Evolutionary conservation across 768 basidiomycete species (phyloP).

Genomic region (Lenzites betulinus): DNA sequence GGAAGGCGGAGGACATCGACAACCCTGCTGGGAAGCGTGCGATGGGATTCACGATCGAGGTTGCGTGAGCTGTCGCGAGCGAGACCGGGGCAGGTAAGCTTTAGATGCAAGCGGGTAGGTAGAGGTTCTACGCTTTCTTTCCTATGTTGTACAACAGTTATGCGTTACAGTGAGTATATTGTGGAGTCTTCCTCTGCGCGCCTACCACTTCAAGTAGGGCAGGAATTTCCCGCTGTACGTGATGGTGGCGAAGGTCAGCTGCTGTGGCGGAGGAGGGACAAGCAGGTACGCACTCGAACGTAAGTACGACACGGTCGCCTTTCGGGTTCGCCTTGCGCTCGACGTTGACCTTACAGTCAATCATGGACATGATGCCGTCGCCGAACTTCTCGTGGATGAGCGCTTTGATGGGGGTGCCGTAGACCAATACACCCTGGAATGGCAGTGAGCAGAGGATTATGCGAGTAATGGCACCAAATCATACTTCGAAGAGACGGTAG

Average conservation of each 20-base stretch:
- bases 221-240: conserved; percentile 70
- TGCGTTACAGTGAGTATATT: not conserved
- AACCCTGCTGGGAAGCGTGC: conserved; percentile 38
- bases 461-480: not conserved
- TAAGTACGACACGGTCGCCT: conserved; percentile 77
- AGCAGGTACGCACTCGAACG: conserved; percentile 67
- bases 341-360: conserved; percentile 74
- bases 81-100: too few species aligned
- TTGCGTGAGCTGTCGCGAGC: conserved; percentile 11
- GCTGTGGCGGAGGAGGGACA: not conserved
- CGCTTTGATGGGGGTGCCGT: conserved; percentile 80
- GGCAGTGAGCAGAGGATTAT: not conserved
- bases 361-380: conserved; percentile 89
- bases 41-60: conserved; percentile 45
- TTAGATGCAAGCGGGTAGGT: too few species aligned
- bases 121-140: too few species aligned
- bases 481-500: conserved; percentile 80
- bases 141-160: conserved; percentile 7
- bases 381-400: conserved; percentile 87
- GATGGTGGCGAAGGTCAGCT: not conserved
- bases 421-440: conserved; percentile 65
- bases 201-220: conserved; percentile 69
- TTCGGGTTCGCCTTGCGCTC: conserved; percentile 73
- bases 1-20: conserved; percentile 41
- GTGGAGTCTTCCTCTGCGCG: not conserved